Percentiles rank a stretch among this genome's conserved stretches.
Conservation (phyloP, 805 yeast genomes). For the Myxozyma melibiosi region DNA sequence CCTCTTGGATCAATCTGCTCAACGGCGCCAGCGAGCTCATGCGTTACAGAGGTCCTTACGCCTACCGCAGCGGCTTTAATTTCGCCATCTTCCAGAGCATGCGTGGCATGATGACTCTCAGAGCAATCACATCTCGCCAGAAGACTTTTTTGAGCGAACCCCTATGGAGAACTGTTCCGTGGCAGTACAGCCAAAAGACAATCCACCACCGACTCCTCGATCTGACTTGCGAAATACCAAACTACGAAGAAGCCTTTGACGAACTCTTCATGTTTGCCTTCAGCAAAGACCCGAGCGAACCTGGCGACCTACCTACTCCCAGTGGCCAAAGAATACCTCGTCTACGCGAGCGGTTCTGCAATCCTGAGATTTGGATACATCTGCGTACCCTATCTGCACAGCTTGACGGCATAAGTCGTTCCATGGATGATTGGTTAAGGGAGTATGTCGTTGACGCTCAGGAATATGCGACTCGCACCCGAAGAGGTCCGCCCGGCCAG, state of each 20-base stretch:
- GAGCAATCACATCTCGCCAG: slow-evolving; percentile 8
- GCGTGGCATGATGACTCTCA: slow-evolving; percentile 14
- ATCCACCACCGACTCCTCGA: slow-evolving; percentile 13
- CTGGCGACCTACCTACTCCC: background rate
- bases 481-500: background rate
- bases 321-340: background rate
- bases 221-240: slow-evolving; percentile 19
- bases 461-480: background rate
- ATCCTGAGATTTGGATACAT: slow-evolving; percentile 3
- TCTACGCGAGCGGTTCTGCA: slow-evolving; percentile 3
- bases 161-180: slow-evolving; percentile 22
- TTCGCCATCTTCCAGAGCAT: slow-evolving; percentile 11
- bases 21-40: slow-evolving; percentile 23
- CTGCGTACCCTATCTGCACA: background rate
- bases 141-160: slow-evolving; percentile 15
- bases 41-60: slow-evolving; percentile 18
- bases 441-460: background rate
- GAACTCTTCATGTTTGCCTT: slow-evolving; percentile 4
- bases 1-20: slow-evolving; percentile 14
- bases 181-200: background rate
- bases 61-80: slow-evolving; percentile 12
- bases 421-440: slow-evolving; percentile 9
- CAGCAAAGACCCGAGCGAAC: background rate
- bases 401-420: background rate
- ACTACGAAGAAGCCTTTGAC: slow-evolving; percentile 1